Base-by-base conservation (phyloP, 2,329 filamentous ascomycete genomes). In the Orbilia quercus region DNA sequence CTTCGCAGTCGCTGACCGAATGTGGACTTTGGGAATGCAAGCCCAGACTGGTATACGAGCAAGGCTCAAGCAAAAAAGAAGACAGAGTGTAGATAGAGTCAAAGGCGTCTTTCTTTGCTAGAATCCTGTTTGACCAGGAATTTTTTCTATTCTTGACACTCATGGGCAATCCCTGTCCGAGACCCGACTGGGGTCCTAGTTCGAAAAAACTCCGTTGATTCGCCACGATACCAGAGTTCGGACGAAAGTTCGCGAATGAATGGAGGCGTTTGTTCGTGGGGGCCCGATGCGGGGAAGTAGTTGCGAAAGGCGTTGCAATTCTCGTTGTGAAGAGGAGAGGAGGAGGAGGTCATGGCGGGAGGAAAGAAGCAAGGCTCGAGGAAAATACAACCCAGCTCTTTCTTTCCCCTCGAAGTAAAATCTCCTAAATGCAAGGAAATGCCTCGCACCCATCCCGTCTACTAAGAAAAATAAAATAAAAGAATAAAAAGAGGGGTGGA, bases 191-290 rank as follows among this genome's bases (percentile, higher is more conserved):
- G 66, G 58, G 53, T 18, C 57, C 65, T 70, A 50, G 65, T 28
- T 36, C 48, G 48, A 70, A 64, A 63, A 71, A 64, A 28, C 58
- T 64, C 66, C 66, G 58, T 64, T 71, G 58, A 64, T 71, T 71
- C 58, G 66, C 66, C 57, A 64, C 58, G 55, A 69, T 54, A 55
- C 47, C 28, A 59, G 62, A 71, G 34, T 71, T 71, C 66, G 66
- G 66, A 71, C 40, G 66, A 64, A 71, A 71, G 66, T 48, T 60
- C 58, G 44, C 47, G 57, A 50, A 48, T 6, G 25, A 7, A 36
- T 51, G 7, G 47, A 63, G 48, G 58, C 58, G 34, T 47, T 31
- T 44, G 38, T 53, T 48, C 57, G 58, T 63, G 66, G 66, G 66
- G 66, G 58, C 18, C 28, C 34, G 50, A 42, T 70, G 65, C 65